Evolutionary conservation across 169 alveolate genomes (phyloP), one percentile per base, ranked within the genome.

Genomic region (Condylostoma magnum): DNA sequence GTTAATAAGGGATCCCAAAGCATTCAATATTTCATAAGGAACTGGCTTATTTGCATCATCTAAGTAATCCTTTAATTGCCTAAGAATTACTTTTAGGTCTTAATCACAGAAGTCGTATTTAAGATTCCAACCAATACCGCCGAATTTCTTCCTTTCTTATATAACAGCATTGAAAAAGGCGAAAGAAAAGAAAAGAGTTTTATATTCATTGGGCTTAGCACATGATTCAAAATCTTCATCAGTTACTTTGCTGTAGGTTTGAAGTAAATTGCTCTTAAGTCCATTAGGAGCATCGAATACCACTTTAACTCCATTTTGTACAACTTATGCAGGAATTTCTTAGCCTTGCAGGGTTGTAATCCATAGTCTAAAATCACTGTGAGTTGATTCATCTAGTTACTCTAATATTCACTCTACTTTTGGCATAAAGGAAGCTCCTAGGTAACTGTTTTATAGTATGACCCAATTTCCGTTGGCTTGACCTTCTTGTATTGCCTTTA

Each of bases 161-260:
- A 96, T 96, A 53, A 96, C 90, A 12, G 99, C 98, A 84, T 96
- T 98, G 96, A 96, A 96, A 93, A 96, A 94, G 81, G 96, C 91
- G 83, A 95, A 92, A 28, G 97, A 97, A 70, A 96, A 96, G 44
- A 92, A 83, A 28, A 96, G 79, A 33, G 83, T 87, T 81, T 91
- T 91, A 87, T 84, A 93, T 43, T 79, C 86, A 56, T 94, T 95
- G 66, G 97, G 96, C 85, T 91, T 90, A 20, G 73, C 65, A 43
- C 95, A 88, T 27, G 90, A 93, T 63, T 86, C 90, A 43, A 92
- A 78, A 70, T 89, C 94, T 78, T 92, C 85, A 36, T 89, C 95
- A 58, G 90, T 94, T 36, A 91, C 43, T 38, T 82, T 77, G 10
- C 84, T 89, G 76, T 89, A 95, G 25, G 93, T 79, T 80, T 94